phyloP scores from a whole-genome alignment of 805 yeast species.

The Zygotorulaspora florentina region DNA sequence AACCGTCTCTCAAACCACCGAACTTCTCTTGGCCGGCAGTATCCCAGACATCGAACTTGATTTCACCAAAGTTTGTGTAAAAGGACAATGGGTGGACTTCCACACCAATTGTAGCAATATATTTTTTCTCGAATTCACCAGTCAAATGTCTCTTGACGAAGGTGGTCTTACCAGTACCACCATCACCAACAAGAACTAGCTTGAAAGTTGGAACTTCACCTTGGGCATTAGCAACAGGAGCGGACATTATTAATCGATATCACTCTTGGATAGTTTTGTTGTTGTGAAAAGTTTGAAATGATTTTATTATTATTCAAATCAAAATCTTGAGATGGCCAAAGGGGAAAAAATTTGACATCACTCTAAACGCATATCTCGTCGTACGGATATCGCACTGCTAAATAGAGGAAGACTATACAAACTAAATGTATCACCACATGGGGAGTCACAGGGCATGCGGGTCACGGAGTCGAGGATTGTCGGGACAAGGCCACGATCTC shows the following conservation, averaged over 20 bases:
- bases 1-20: conserved; percentile 99
- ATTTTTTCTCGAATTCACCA: conserved; percentile 98
- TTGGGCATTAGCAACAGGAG: conserved; percentile 24
- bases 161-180: conserved; percentile 99
- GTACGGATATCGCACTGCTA: not conserved
- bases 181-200: conserved; percentile 98
- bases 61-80: conserved; percentile 98
- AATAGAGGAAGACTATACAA: not conserved
- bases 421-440: too few relatives aligned
- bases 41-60: conserved; percentile 99
- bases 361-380: not conserved
- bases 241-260: conserved; percentile 44
- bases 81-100: conserved; percentile 98
- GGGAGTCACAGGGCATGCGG: too few relatives aligned
- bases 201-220: conserved; percentile 90
- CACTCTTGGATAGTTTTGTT: not conserved
- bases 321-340: conserved; percentile 2
- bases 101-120: conserved; percentile 98
- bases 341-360: conserved; percentile 2
- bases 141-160: conserved; percentile 99
- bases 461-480: not conserved
- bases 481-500: conserved; percentile 15
- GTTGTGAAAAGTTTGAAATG: not conserved
- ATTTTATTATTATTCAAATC: conserved; percentile 2
- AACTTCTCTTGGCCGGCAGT: conserved; percentile 99